Conservation (phyloP, 2,329 filamentous ascomycete genomes). For the Pyrenophora teres region DNA sequence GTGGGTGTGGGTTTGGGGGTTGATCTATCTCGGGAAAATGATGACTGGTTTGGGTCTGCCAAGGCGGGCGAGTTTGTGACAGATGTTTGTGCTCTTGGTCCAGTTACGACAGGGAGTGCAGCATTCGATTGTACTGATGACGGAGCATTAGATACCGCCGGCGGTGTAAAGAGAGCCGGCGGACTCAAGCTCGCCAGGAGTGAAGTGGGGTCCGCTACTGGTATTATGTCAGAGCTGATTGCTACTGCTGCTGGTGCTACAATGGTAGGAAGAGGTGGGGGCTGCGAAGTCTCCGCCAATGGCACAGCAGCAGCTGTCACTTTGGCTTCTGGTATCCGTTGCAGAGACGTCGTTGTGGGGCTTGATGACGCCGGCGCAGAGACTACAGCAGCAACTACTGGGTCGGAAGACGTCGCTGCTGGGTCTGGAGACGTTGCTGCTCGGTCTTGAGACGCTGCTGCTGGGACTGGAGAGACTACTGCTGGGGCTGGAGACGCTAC, state of each 20-base stretch:
- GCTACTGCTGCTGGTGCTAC: constrained; percentile 30
- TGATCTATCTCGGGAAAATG: constrained; percentile 14
- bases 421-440: too few relatives aligned
- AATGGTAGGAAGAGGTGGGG: constrained; percentile 18
- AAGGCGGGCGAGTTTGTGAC: constrained; percentile 17
- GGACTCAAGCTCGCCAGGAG: constrained; percentile 9
- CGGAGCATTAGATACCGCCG: constrained; percentile 19
- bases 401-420: too few relatives aligned
- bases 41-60: constrained; percentile 21
- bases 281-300: constrained; percentile 14
- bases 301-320: constrained; percentile 12
- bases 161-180: constrained; percentile 12
- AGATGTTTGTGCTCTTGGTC: constrained; percentile 13
- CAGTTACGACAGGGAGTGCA: constrained; percentile 15
- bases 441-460: background rate
- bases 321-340: constrained; percentile 1
- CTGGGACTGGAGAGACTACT: background rate
- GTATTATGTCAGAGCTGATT: constrained; percentile 39
- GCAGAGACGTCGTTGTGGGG: constrained; percentile 13
- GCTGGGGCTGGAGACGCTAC: background rate
- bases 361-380: constrained; percentile 24
- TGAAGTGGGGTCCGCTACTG: constrained; percentile 32
- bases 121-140: constrained; percentile 20
- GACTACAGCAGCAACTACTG: too few relatives aligned
- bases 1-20: background rate